Base-by-base conservation (phyloP, 345 rosid species). In the Jatropha curcas region DNA sequence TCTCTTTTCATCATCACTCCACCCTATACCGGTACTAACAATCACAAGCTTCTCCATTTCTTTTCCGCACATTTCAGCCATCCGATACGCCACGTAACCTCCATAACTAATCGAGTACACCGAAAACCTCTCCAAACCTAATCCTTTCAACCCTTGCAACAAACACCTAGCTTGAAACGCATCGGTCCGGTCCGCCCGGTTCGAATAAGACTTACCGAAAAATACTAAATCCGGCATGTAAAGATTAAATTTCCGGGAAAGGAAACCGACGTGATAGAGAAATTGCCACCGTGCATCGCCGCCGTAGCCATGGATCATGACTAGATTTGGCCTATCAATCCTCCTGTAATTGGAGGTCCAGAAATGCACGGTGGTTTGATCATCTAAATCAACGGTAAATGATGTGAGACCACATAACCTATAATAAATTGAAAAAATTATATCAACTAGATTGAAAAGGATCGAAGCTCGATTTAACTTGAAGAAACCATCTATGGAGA, bases 81-180 rank as follows among this genome's bases (percentile, higher is more conserved):
- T 86, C 77, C 77, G 81, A 77, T 86, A 89, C 48, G 88, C 96
- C 72, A 90, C 96, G 69, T 76, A 89, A 31, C 96, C 98, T 0
- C 98, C 98, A 59, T 92, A 90, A 30, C 98, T 92, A 20, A 93
- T 82, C 17, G 91, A 82, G 59, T 84, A 89, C 28, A 86, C 81
- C 0, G 84, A 76, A 61, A 74, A 84, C 63, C 74, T 66, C 30
- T 71, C 85, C 41, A 89, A 84, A 0, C 94, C 97, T 35, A 93
- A 41, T 45, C 76, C 81, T 70, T 55, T 84, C 86, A 90, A 56
- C 65, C 89, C 93, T 51, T 86, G 79, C 2, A 52, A 73, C 34
- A 89, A 20, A 65, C 95, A 84, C 58, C 74, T 71, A 13, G 93
- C 97, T 65, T 93, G 97, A 73, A 88, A 87, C 20, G 16, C 75